Percentiles rank a stretch among this genome's conserved stretches.
These are phyloP conservation scores for Penicillium coffeae DNA, from an alignment of 495 filamentous ascomycete species.

Conservation along the genomic window DNA sequence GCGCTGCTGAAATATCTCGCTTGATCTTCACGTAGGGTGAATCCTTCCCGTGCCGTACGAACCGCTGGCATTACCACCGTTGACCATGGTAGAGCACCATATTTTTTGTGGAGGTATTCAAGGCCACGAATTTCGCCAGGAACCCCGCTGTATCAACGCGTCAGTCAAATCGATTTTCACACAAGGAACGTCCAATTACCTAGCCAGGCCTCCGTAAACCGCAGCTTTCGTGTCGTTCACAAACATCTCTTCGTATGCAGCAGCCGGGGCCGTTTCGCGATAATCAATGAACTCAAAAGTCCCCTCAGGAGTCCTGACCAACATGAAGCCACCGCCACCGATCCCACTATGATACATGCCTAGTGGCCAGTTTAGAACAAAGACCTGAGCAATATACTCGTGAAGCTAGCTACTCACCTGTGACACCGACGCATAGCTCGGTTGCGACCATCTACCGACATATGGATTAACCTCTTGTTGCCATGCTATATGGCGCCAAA, in stretches of 20 bases:
- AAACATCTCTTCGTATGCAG: slow-evolving; percentile 79
- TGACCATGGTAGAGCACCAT: slow-evolving; percentile 69
- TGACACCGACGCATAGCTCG: slow-evolving; percentile 69
- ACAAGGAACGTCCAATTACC: slow-evolving; percentile 23
- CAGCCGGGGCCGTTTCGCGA: slow-evolving; percentile 76
- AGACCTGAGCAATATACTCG: neutral
- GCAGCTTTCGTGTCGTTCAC: slow-evolving; percentile 49
- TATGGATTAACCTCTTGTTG: slow-evolving; percentile 2
- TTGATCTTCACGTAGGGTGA: slow-evolving; percentile 63
- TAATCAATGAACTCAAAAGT: slow-evolving; percentile 78
- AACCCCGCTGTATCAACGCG: slow-evolving; percentile 53
- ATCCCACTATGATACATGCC: slow-evolving; percentile 86
- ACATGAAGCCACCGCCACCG: slow-evolving; percentile 85
- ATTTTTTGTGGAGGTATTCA: slow-evolving; percentile 68
- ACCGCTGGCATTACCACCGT: slow-evolving; percentile 67
- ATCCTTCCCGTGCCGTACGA: slow-evolving; percentile 70
- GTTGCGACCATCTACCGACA: slow-evolving; percentile 58
- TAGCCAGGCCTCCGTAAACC: slow-evolving; percentile 61
- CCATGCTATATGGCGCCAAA: neutral
- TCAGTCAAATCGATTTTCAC: neutral
- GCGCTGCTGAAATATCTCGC: slow-evolving; percentile 62
- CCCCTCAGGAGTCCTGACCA: slow-evolving; percentile 62
- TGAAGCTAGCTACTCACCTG: slow-evolving; percentile 49
- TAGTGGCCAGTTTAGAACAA: slow-evolving; percentile 15
- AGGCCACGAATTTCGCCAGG: slow-evolving; percentile 81